A percentile compares a stretch with the other conserved stretches of the same genome.
Evolutionary conservation across 495 filamentous ascomycete species (phyloP).

Genomic region (Clohesyomyces aquaticus): DNA sequence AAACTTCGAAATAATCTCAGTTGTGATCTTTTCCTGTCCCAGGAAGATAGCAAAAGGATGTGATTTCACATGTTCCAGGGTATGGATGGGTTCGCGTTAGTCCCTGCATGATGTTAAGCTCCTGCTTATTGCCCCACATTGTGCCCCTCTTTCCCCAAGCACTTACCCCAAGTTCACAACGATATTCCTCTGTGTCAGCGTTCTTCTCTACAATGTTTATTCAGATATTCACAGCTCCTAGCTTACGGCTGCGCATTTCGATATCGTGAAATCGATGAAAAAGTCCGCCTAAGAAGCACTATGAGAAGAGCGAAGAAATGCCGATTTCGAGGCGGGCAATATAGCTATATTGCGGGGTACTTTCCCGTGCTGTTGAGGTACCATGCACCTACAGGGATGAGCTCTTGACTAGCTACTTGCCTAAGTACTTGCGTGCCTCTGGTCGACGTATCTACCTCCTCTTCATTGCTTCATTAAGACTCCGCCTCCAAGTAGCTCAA

Average conservation of each 20-base stretch:
- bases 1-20: background rate
- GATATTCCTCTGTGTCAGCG: no score
- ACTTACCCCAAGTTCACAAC: slow-evolving; percentile 11
- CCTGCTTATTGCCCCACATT: slow-evolving; percentile 25
- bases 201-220: no score
- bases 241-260: no score
- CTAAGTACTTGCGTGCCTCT: no score
- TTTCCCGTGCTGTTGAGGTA: background rate
- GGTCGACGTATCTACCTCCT: no score
- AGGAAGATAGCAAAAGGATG: background rate
- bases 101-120: slow-evolving; percentile 22
- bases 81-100: background rate
- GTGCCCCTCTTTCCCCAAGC: slow-evolving; percentile 22
- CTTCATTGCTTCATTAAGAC: no score
- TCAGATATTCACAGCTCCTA: no score
- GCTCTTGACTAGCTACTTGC: background rate
- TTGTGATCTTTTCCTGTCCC: background rate
- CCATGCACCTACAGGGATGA: background rate
- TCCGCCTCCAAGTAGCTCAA: background rate
- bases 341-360: slow-evolving; percentile 23
- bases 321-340: background rate
- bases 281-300: no score
- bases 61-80: slow-evolving; percentile 10
- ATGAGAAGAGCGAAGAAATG: no score
- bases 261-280: no score